These are phyloP conservation scores for Chytriomyces sp. DNA, from an alignment of 192 early-diverging fungal species.

Conservation along the genomic window DNA sequence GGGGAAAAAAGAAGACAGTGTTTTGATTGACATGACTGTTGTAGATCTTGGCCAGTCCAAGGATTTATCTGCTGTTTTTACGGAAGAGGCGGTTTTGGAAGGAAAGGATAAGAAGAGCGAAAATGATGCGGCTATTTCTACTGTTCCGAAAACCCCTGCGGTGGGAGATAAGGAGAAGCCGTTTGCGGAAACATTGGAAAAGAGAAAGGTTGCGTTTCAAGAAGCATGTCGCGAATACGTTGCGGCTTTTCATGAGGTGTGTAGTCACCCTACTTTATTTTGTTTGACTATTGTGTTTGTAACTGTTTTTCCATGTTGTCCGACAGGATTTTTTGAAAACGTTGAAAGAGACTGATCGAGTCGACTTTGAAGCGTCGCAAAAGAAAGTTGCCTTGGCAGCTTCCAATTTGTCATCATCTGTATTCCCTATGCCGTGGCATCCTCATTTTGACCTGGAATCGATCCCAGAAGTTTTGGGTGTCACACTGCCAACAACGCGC, in stretches of 20 bases:
- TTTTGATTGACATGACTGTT: constrained; percentile 20
- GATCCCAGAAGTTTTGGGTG: constrained; percentile 35
- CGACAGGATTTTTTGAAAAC: constrained; percentile 31
- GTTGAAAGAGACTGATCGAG: not conserved
- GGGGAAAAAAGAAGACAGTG: not conserved
- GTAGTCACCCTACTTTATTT: not conserved
- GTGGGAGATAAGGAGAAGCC: constrained; percentile 11
- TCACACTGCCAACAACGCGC: not conserved
- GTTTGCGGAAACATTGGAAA: constrained; percentile 18
- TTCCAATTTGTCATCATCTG: not conserved
- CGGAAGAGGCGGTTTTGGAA: not conserved
- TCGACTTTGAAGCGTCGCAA: not conserved
- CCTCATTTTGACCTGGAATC: constrained; percentile 38
- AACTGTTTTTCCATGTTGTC: not conserved
- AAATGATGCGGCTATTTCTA: not conserved
- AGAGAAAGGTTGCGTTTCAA: constrained; percentile 33
- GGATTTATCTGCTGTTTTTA: not conserved
- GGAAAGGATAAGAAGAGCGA: not conserved
- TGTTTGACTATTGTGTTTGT: not conserved
- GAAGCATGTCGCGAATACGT: constrained; percentile 17
- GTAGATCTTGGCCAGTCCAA: constrained; percentile 3
- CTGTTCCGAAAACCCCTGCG: not conserved
- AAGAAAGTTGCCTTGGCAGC: not conserved
- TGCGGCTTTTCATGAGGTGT: constrained; percentile 29
- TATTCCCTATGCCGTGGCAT: constrained; percentile 34